phyloP scores from a whole-genome alignment of 169 alveolate species.

The Cryptosporidium parvum region DNA sequence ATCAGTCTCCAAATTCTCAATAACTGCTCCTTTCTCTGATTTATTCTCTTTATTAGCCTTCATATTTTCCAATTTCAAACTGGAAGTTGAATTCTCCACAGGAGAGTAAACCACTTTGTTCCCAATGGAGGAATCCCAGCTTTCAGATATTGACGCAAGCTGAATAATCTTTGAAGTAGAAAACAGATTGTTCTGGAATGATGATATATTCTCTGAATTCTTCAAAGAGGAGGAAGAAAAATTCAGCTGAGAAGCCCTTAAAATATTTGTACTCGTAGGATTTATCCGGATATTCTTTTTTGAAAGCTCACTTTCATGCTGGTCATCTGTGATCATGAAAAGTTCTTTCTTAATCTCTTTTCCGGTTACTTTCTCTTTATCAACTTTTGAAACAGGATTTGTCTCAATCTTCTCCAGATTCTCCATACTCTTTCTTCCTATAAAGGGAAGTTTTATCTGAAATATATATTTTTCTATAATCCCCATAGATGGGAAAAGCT shows the following conservation, averaged over 20 bases:
- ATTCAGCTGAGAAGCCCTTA: background rate
- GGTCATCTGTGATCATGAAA: background rate
- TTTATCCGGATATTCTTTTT: background rate
- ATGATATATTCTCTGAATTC: background rate
- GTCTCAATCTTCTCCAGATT: background rate
- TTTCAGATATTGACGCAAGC: background rate
- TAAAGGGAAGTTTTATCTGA: background rate
- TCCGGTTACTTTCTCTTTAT: background rate
- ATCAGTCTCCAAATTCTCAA: background rate
- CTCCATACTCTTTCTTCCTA: background rate
- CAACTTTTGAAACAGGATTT: background rate
- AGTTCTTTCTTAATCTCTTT: background rate
- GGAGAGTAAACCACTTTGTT: slow-evolving; percentile 4
- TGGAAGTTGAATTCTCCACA: background rate
- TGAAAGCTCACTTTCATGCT: background rate
- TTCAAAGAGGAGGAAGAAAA: background rate
- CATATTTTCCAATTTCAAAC: background rate
- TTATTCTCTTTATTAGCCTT: background rate
- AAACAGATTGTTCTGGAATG: background rate
- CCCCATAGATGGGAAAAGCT: slow-evolving; percentile 49
- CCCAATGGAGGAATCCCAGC: background rate
- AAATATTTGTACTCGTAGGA: background rate
- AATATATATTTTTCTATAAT: slow-evolving; percentile 47
- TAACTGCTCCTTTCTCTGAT: background rate
- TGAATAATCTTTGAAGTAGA: slow-evolving; percentile 7